Conservation (phyloP, 768 basidiomycete genomes). For the Nidularia sp. region DNA sequence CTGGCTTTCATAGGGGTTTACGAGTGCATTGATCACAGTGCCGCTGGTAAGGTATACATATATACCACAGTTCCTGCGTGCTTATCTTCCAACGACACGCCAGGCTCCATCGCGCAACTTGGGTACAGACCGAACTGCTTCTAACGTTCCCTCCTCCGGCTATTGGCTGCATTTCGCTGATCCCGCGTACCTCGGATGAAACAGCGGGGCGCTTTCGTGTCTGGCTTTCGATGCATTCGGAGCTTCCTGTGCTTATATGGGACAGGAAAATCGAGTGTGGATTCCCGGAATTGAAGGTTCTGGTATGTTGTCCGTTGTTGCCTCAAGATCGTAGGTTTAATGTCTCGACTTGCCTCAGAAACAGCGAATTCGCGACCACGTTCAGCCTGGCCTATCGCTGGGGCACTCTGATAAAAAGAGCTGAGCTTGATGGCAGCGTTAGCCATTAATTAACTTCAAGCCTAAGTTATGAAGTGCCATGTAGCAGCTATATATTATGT, state of each 20-base stretch:
- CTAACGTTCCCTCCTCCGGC: slow-evolving; percentile 84
- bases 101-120: slow-evolving; percentile 90
- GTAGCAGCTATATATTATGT: not conserved
- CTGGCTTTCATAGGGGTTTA: slow-evolving; percentile 1
- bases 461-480: not conserved
- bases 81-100: slow-evolving; percentile 3
- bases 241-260: slow-evolving; percentile 61
- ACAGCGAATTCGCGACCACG: slow-evolving; percentile 77
- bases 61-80: not conserved
- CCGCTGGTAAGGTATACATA: slow-evolving; percentile 57
- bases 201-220: slow-evolving; percentile 89
- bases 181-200: slow-evolving; percentile 76
- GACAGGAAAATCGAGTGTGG: slow-evolving; percentile 89
- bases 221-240: slow-evolving; percentile 57
- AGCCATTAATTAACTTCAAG: not conserved
- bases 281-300: slow-evolving; percentile 85
- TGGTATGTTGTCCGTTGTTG: slow-evolving; percentile 42
- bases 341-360: slow-evolving; percentile 47
- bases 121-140: slow-evolving; percentile 91
- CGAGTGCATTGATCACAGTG: slow-evolving; percentile 40
- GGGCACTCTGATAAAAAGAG: slow-evolving; percentile 81
- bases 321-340: not conserved
- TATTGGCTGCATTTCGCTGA: slow-evolving; percentile 61
- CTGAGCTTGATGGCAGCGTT: not conserved
- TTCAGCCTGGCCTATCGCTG: slow-evolving; percentile 78